Percentiles rank a stretch among this genome's conserved stretches.
These are phyloP conservation scores for Triticum turgidum DNA, from an alignment of 176 grass and related monocot species.

Conservation along the genomic window DNA sequence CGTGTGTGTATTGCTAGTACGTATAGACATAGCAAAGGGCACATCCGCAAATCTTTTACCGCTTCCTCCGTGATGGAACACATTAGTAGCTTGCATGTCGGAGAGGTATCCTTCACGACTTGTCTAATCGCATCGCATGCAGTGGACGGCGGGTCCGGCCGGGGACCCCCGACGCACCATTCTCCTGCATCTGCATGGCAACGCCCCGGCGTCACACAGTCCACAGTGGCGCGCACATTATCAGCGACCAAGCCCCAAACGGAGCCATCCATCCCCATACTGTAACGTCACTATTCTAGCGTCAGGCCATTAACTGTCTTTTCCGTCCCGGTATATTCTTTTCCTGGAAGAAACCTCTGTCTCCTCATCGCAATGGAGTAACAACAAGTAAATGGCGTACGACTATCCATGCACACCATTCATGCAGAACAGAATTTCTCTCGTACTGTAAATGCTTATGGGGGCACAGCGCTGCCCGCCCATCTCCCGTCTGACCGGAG, in stretches of 20 bases:
- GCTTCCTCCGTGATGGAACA: background rate
- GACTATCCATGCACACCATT: background rate
- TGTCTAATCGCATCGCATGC: conserved; percentile 52
- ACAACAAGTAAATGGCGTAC: background rate
- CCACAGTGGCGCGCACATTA: background rate
- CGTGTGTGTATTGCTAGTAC: background rate
- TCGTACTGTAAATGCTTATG: no score
- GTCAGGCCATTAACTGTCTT: background rate
- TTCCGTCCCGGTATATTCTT: background rate
- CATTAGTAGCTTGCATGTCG: background rate
- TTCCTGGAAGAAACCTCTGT: conserved; percentile 1
- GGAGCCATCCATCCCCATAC: background rate
- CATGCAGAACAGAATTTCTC: background rate
- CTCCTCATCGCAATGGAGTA: background rate
- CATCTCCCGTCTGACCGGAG: background rate
- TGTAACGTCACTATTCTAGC: background rate
- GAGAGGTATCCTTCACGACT: conserved; percentile 35
- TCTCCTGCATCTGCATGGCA: background rate
- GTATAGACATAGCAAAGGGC: no score
- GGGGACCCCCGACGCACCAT: background rate
- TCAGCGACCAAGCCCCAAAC: background rate
- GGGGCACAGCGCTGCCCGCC: background rate
- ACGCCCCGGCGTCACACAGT: background rate
- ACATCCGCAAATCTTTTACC: background rate
- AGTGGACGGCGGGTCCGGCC: background rate